Evolutionary conservation across 192 early-diverging fungal species (phyloP).

Genomic region (Coemansia sp.): DNA sequence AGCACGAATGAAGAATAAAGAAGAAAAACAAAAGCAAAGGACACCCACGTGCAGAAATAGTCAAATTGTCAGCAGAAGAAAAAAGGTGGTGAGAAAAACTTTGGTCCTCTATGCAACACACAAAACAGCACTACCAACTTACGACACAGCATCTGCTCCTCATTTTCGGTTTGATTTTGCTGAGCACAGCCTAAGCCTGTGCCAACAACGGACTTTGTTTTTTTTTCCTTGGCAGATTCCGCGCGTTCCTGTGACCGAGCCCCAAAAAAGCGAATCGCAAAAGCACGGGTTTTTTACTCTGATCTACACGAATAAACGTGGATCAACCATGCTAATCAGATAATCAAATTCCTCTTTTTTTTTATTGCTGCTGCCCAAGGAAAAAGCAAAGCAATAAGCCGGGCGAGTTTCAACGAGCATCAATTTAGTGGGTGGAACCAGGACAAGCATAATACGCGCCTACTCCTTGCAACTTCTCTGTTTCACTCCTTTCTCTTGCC

Average conservation of each 20-base stretch:
- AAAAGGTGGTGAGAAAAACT: neutral
- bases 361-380: no score
- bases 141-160: neutral
- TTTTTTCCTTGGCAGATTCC: no score
- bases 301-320: no score
- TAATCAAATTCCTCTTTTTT: no score
- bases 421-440: neutral
- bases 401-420: no score
- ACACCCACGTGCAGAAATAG: neutral
- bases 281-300: no score
- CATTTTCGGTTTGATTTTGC: neutral
- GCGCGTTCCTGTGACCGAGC: no score
- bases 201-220: no score
- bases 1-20: constrained; percentile 2
- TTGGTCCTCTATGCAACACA: neutral
- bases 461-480: neutral
- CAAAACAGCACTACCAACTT: neutral
- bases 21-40: neutral
- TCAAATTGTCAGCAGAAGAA: neutral
- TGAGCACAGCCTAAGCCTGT: neutral
- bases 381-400: no score
- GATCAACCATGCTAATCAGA: no score
- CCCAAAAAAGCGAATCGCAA: no score
- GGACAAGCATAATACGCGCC: constrained; percentile 54
- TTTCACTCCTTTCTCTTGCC: neutral